A percentile compares a stretch with the other conserved stretches of the same genome.
Conservation (phyloP, 108 stramenopile species). For the Schizochytrium sp. region DNA sequence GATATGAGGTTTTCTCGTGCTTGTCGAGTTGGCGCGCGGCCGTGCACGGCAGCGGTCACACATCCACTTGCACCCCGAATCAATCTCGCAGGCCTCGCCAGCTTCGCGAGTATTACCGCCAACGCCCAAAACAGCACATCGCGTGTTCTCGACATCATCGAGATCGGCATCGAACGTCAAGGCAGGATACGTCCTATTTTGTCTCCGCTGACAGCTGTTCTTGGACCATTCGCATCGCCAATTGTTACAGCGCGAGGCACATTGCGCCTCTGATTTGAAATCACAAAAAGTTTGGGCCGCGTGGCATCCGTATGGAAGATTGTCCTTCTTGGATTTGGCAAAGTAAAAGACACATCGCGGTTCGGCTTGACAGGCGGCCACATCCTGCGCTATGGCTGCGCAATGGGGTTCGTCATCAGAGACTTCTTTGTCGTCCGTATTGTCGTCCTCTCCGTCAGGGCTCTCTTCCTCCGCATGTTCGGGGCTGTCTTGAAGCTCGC, state of each 20-base stretch:
- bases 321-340: neutral
- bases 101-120: neutral
- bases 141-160: neutral
- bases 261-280: neutral
- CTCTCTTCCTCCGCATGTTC: neutral
- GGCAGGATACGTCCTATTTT: neutral
- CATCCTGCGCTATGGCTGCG: neutral
- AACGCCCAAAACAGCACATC: neutral
- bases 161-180: neutral
- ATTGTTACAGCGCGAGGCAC: neutral
- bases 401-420: neutral
- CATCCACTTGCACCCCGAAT: neutral
- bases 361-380: neutral
- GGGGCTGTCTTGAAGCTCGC: neutral
- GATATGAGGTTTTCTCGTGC: neutral
- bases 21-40: neutral
- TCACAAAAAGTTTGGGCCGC: neutral
- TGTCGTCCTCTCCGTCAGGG: too few relatives aligned
- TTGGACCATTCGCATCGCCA: neutral
- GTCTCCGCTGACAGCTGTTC: neutral
- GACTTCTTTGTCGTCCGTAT: too few relatives aligned
- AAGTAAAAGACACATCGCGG: neutral
- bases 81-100: neutral
- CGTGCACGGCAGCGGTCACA: neutral
- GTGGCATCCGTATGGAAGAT: neutral